Evolutionary conservation across 768 basidiomycete genomes (phyloP).

Genomic region (Mycena metata): DNA sequence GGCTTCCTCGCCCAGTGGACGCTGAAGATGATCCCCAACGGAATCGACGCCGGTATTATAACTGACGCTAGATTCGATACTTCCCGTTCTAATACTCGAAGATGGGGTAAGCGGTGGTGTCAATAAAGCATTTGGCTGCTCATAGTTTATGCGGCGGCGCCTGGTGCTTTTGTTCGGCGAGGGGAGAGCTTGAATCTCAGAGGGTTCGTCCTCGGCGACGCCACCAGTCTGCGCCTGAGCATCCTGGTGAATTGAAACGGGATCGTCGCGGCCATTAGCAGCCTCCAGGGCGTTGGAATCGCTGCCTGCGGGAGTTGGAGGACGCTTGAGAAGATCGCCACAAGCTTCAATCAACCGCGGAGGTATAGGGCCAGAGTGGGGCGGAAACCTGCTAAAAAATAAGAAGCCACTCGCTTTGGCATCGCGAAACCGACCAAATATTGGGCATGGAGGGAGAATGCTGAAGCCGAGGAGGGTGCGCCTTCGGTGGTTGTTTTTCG

Average conservation of each 20-base stretch:
- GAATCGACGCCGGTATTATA: slow-evolving; percentile 43
- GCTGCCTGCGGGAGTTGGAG: slow-evolving; percentile 50
- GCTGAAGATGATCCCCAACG: slow-evolving; percentile 10
- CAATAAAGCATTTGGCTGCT: slow-evolving; percentile 57
- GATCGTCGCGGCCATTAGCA: not conserved
- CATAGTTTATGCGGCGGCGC: slow-evolving; percentile 52
- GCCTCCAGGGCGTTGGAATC: slow-evolving; percentile 25
- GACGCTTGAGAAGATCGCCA: slow-evolving; percentile 47
- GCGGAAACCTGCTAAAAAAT: slow-evolving; percentile 57
- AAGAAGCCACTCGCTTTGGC: not conserved
- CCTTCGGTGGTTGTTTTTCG: slow-evolving; percentile 39
- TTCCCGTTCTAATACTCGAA: slow-evolving; percentile 61
- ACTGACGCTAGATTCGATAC: slow-evolving; percentile 48
- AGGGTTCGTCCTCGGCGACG: slow-evolving; percentile 14
- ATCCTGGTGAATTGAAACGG: not conserved
- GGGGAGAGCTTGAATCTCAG: not conserved
- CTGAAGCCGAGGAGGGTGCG: slow-evolving; percentile 65
- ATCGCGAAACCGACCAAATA: slow-evolving; percentile 62
- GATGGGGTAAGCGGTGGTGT: slow-evolving; percentile 83
- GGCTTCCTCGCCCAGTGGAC: slow-evolving; percentile 40
- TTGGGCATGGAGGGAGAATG: slow-evolving; percentile 81
- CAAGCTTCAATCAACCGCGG: slow-evolving; percentile 47
- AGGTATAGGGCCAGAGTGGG: slow-evolving; percentile 59
- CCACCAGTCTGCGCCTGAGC: slow-evolving; percentile 4
- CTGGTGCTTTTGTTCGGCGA: slow-evolving; percentile 45